A percentile compares a stretch with the other conserved stretches of the same genome.
phyloP scores from a whole-genome alignment of 805 yeast genomes.

The Pichia sporocuriosa region DNA sequence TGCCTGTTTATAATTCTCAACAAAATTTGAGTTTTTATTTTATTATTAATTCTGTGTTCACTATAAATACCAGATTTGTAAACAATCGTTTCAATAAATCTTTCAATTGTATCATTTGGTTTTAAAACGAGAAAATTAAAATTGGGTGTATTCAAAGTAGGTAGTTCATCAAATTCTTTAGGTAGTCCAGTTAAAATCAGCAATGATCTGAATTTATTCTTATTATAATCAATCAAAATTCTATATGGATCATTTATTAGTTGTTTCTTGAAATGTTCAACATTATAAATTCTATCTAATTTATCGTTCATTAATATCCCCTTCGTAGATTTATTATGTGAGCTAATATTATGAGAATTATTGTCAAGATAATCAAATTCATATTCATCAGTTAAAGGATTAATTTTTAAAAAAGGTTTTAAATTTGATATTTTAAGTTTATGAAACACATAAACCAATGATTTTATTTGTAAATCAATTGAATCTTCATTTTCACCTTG shows the following conservation, averaged over 20 bases:
- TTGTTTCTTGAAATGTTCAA: conserved; percentile 34
- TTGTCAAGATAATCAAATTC: conserved; percentile 8
- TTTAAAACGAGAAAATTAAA: conserved; percentile 34
- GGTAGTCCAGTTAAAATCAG: conserved; percentile 51
- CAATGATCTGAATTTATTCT: conserved; percentile 58
- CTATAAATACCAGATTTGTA: conserved; percentile 43
- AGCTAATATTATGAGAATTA: background rate
- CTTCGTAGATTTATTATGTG: background rate
- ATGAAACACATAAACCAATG: conserved; percentile 50
- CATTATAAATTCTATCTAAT: conserved; percentile 52
- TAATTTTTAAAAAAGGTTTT: conserved; percentile 33
- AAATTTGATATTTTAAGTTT: conserved; percentile 11
- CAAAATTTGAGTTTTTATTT: conserved; percentile 36
- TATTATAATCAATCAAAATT: conserved; percentile 57
- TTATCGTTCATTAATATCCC: conserved; percentile 28
- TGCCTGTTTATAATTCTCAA: conserved; percentile 25
- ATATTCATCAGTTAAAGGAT: conserved; percentile 15
- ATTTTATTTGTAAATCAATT: conserved; percentile 53
- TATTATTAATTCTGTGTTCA: conserved; percentile 45
- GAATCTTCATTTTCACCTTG: conserved; percentile 48
- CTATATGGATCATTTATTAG: conserved; percentile 55
- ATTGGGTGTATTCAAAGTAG: conserved; percentile 20
- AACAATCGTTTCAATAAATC: conserved; percentile 39
- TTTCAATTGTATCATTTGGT: conserved; percentile 37
- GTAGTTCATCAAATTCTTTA: conserved; percentile 28